These are phyloP conservation scores for Xerocomus amazonicus DNA, from an alignment of 1,284 basidiomycete species.

Conservation along the genomic window DNA sequence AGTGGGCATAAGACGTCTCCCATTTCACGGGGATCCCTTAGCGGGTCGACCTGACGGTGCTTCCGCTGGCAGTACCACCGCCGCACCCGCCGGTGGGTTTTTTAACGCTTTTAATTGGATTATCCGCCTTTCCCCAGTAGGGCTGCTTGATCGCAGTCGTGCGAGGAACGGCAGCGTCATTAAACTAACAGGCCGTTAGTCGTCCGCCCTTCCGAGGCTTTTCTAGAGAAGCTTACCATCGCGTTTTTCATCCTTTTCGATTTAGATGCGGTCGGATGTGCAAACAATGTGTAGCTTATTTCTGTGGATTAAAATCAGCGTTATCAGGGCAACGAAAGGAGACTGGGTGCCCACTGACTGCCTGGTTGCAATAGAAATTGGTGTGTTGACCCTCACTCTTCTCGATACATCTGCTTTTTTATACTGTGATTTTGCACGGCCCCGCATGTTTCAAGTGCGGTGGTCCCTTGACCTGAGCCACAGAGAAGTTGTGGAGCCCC, in stretches of 20 bases:
- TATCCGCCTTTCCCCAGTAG: slow-evolving; percentile 5
- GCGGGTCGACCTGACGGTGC: neutral
- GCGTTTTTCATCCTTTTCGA: slow-evolving; percentile 12
- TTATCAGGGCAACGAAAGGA: neutral
- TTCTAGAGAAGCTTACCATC: slow-evolving; percentile 2
- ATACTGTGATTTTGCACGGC: slow-evolving; percentile 8
- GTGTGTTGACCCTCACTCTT: too few relatives aligned
- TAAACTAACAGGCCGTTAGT: slow-evolving; percentile 11
- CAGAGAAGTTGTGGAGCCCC: neutral
- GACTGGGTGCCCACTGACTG: slow-evolving; percentile 10
- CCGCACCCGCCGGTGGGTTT: neutral
- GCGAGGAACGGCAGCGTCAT: neutral
- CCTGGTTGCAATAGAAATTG: neutral
- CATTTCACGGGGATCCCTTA: neutral
- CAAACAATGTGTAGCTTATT: neutral
- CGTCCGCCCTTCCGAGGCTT: too few relatives aligned
- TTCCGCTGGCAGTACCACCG: neutral
- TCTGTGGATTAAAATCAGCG: slow-evolving; percentile 10
- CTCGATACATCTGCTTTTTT: slow-evolving; percentile 1
- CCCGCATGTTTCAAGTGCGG: neutral
- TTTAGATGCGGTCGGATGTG: neutral
- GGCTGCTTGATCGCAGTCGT: slow-evolving; percentile 11
- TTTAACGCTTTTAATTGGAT: neutral
- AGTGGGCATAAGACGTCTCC: neutral
- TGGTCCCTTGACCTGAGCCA: neutral